Evolutionary conservation across 2,329 filamentous ascomycete species (phyloP), one percentile per base, ranked within the genome.

Genomic region (Talaromyces funiculosus): DNA sequence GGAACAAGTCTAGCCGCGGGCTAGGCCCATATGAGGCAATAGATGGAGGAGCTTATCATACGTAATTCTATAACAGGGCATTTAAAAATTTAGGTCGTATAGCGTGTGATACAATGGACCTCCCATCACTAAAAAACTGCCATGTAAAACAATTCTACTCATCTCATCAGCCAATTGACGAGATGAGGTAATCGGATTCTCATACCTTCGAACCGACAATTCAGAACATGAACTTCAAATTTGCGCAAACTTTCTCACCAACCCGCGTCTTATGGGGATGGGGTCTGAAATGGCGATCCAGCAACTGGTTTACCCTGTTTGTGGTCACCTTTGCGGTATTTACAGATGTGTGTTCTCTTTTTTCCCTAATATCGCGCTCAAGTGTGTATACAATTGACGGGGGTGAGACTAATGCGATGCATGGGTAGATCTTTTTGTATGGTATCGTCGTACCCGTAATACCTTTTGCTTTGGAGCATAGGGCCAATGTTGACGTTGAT

Each of bases 401-500:
- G 26, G 4, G 20, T 10, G 12, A 47, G n/a, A 33, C 51, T 54
- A 26, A 54, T 26, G 2, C 12, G 2, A 9, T 29, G 22, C 1
- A 24, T 26, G 20, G 6, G 14, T 33, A 67, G 56, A 61, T 64
- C 47, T 67, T 67, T 42, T 56, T 67, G 37, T 66, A 67, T 29
- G 66, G 66, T 1, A 47, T 67, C n/a, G 57, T 67, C 29, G 63
- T 67, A 0, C 66, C 66, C 6, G 60, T 67, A 31, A 59, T 67
- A 16, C 64, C 66, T 1, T 65, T 66, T 61, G 61, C 64, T 16
- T 54, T 67, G 49, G n/a, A 57, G 31, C 37, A 60, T 37, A 60
- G 64, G 18, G 29, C 60, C 16, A 40, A 63, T 14, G 45, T 53
- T 37, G 58, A 54, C 29, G 26, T 26, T 16, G 47, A 47, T n/a